Evolutionary conservation across 805 yeast genomes (phyloP).

Genomic region (Starmerella davenportii): DNA sequence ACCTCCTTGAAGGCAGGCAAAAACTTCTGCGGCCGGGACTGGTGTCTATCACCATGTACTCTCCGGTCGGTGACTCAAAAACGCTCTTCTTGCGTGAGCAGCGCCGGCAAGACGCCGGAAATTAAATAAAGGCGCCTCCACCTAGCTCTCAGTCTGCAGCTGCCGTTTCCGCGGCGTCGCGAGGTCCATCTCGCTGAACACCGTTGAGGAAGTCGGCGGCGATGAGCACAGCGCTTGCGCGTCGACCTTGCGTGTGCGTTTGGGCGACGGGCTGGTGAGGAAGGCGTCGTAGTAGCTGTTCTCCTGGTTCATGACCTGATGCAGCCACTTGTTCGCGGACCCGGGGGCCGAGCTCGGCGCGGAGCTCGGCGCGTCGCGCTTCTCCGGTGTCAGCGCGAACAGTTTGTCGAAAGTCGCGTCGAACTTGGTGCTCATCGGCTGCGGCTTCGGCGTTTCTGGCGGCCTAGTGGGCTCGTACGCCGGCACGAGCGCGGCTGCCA

Average conservation of each 20-base stretch:
- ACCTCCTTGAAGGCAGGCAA: no score
- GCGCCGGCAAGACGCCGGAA: no score
- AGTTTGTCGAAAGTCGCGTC: slow-evolving; percentile 2
- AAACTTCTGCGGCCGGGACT: no score
- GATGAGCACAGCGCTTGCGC: slow-evolving; percentile 9
- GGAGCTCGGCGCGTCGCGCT: slow-evolving; percentile 3
- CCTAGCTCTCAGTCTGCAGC: not conserved
- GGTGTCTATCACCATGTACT: no score
- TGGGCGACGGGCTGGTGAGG: slow-evolving; percentile 12
- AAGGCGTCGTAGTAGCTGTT: slow-evolving; percentile 8
- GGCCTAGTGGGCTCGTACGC: no score
- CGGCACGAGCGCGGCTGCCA: no score
- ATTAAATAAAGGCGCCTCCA: not conserved
- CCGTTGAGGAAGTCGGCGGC: slow-evolving; percentile 14
- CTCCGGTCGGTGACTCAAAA: no score
- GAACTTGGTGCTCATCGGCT: not conserved
- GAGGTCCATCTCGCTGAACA: slow-evolving; percentile 10
- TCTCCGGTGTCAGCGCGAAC: slow-evolving; percentile 6
- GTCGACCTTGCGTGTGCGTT: slow-evolving; percentile 1
- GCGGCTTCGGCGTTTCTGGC: slow-evolving; percentile 6
- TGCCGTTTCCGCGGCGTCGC: not conserved
- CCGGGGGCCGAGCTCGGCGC: slow-evolving; percentile 8
- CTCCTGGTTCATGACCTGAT: slow-evolving; percentile 5
- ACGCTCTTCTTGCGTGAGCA: no score
- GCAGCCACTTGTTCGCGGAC: slow-evolving; percentile 13